Evolutionary conservation across 2,329 filamentous ascomycete species (phyloP).

Genomic region (Sporothrix schenckii): DNA sequence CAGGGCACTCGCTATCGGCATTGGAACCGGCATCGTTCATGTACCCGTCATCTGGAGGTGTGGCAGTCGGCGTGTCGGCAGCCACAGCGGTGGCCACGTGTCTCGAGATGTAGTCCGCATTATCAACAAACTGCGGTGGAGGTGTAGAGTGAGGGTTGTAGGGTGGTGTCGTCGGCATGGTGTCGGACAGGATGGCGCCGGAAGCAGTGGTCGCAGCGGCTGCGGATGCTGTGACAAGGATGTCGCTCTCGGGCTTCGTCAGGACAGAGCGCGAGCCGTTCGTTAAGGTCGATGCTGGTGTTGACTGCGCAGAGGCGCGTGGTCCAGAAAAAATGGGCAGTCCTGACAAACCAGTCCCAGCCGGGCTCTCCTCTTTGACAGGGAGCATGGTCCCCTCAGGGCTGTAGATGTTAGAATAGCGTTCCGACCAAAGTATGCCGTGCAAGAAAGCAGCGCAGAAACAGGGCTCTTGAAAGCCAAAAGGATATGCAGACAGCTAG

Average conservation of each 20-base stretch:
- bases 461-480: not conserved
- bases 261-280: slow-evolving; percentile 23
- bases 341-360: slow-evolving; percentile 32
- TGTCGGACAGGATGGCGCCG: slow-evolving; percentile 27
- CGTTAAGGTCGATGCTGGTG: slow-evolving; percentile 30
- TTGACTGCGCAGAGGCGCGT: slow-evolving; percentile 31
- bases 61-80: slow-evolving; percentile 5
- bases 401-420: slow-evolving; percentile 34
- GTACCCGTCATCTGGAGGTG: not conserved
- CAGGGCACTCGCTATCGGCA: slow-evolving; percentile 26
- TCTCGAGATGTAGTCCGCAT: slow-evolving; percentile 17
- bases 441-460: not conserved
- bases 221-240: slow-evolving; percentile 15
- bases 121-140: slow-evolving; percentile 15
- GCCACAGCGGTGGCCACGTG: not conserved
- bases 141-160: slow-evolving; percentile 12
- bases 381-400: slow-evolving; percentile 27
- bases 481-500: not conserved
- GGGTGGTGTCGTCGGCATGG: slow-evolving; percentile 25
- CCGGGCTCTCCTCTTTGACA: slow-evolving; percentile 36
- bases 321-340: slow-evolving; percentile 30
- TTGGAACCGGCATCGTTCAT: slow-evolving; percentile 25
- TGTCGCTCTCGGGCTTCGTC: slow-evolving; percentile 29
- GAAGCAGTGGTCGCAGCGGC: slow-evolving; percentile 29
- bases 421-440: not conserved